These are phyloP conservation scores for Kurtzmaniella quercitrusa DNA, from an alignment of 1,139 yeast species.

Conservation along the genomic window DNA sequence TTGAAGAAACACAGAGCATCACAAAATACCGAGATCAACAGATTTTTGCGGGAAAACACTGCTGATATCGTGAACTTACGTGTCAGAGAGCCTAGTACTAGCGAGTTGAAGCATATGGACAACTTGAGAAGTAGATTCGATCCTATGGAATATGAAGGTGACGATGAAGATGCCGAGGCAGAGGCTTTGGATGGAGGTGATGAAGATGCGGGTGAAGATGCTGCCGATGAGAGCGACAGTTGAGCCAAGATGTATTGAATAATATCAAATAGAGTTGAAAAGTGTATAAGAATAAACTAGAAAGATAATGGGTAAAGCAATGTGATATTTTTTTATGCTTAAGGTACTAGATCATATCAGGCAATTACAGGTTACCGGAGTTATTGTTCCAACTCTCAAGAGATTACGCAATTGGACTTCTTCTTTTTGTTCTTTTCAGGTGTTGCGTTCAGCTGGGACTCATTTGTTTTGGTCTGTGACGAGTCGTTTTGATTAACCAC, in stretches of 20 bases:
- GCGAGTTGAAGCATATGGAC: conserved; percentile 67
- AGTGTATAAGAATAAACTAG: too few species aligned
- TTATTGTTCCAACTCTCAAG: too few species aligned
- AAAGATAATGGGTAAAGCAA: too few species aligned
- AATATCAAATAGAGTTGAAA: too few species aligned
- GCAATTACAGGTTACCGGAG: too few species aligned
- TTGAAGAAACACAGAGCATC: conserved; percentile 75
- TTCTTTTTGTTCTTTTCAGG: conserved; percentile 13
- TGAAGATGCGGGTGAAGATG: conserved; percentile 15
- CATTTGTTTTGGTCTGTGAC: too few species aligned
- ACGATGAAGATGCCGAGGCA: conserved; percentile 40
- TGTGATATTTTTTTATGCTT: too few species aligned
- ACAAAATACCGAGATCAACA: conserved; percentile 44
- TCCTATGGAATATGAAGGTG: conserved; percentile 67
- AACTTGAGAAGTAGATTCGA: conserved; percentile 64
- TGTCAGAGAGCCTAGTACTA: conserved; percentile 70
- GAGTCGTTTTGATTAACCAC: too few species aligned
- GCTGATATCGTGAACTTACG: conserved; percentile 54
- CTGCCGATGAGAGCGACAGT: conserved; percentile 2
- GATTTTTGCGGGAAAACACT: conserved; percentile 48
- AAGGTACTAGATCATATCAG: too few species aligned
- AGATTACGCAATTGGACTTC: conserved; percentile 17
- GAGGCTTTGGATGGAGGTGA: conserved; percentile 15
- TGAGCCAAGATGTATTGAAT: not conserved
- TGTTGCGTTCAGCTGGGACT: conserved; percentile 10